Evolutionary conservation across 495 filamentous ascomycete genomes (phyloP).

Genomic region (Tuber borchii): DNA sequence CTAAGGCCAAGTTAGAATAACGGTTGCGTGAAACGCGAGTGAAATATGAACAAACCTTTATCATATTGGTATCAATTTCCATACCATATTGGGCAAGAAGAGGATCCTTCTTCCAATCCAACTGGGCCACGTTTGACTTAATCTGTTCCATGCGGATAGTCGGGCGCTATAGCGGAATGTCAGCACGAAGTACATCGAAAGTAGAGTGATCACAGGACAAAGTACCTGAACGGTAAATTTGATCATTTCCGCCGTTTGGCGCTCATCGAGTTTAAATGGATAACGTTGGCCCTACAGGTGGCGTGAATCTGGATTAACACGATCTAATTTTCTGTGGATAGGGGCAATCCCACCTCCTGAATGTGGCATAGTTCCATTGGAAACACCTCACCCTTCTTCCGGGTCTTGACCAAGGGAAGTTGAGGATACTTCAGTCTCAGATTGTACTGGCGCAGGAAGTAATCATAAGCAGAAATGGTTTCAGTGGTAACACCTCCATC

Average conservation of each 20-base stretch:
- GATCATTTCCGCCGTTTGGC: slow-evolving; percentile 75
- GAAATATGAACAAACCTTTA: slow-evolving; percentile 44
- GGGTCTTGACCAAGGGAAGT: slow-evolving; percentile 66
- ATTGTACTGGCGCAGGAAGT: slow-evolving; percentile 63
- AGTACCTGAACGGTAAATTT: slow-evolving; percentile 59
- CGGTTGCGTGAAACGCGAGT: neutral
- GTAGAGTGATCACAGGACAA: neutral
- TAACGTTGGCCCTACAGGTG: slow-evolving; percentile 61
- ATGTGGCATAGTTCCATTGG: slow-evolving; percentile 71
- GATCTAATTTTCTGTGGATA: neutral
- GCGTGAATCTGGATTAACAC: slow-evolving; percentile 25
- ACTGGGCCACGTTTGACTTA: slow-evolving; percentile 55
- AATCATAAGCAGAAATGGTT: slow-evolving; percentile 54
- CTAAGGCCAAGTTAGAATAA: slow-evolving; percentile 30
- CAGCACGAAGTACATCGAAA: slow-evolving; percentile 65
- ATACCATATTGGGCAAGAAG: slow-evolving; percentile 64
- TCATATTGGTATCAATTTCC: slow-evolving; percentile 56
- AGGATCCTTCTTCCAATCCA: slow-evolving; percentile 60
- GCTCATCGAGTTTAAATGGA: slow-evolving; percentile 62
- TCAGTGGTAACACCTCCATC: slow-evolving; percentile 29
- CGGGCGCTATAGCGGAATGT: slow-evolving; percentile 64
- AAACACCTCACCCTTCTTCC: slow-evolving; percentile 57
- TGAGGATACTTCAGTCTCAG: slow-evolving; percentile 50
- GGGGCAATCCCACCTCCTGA: slow-evolving; percentile 34
- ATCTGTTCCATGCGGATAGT: slow-evolving; percentile 57